Base-by-base conservation (phyloP, 306 rosid species). In the Dalbergia cultrata region DNA sequence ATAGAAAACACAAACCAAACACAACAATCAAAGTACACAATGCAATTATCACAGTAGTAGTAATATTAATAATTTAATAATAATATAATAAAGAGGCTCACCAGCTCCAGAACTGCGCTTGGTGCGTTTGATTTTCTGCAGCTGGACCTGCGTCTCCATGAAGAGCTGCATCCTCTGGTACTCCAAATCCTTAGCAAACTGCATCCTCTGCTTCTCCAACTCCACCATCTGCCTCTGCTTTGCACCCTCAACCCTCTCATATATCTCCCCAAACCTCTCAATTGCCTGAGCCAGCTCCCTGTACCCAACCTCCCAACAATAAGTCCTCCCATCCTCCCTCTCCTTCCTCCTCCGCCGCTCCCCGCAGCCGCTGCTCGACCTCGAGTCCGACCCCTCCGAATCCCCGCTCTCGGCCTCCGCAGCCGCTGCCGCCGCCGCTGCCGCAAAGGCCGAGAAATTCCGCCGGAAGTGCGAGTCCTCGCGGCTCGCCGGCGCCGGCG, bases 161-260 rank as follows among this genome's bases (percentile, higher is more conserved):
- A 86, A 83, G 3, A 92, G 82, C 62, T 87, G 85, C 93, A 92
- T 90, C 74, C 94, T 87, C 14, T 90, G 97, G 22, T 16, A 90
- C 84, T 92, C 97, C 85, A 92, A 89, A 73, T 92, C 97, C 85
- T 89, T 92, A 3, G 86, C 78, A 69, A 92, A 90, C 39, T 92
- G 92, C 97, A 92, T 92, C 74, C 92, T 87, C 87, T 92, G 95
- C 70, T 83, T 90, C 85, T 92, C 97, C 82, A 92, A 84, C 90
- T 92, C 97, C 34, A 90, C 65, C 86, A 92, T 85, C 72, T 92
- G 95, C 79, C 84, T 86, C 80, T 87, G 97, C 74, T 90, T 90
- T 10, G 83, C 63, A 7, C 47, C 84, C 74, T 92, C 97, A 47
- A 92, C 97, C 84, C 93, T 89, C 86, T 90, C 89, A 13, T 90